Evolutionary conservation across 2,329 filamentous ascomycete species (phyloP), one percentile per base, ranked within the genome.

Genomic region (Monilinia aucupariae): DNA sequence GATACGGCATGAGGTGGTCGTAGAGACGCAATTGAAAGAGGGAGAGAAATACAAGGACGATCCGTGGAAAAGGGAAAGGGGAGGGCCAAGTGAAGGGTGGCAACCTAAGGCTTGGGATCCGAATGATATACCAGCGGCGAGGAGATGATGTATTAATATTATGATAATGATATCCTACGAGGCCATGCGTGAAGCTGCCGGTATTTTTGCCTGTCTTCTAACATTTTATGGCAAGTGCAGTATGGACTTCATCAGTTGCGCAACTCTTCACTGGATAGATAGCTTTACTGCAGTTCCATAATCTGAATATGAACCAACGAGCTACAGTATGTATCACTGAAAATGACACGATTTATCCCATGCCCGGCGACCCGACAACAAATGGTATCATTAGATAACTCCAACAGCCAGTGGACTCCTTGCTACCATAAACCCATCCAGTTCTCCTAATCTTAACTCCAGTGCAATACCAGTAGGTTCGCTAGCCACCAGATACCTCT

Each of bases 41-140:
- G 66, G 64, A 37, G 65, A 67, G 56, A 65, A 67, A 48, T 61
- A 64, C 37, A 64, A 64, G 49, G 67, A 71, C 12, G 70, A 87
- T 71, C 85, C 86, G 2, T 89, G 86, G 85, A 81, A 81, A 37
- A 79, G 78, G 66, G 78, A 80, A 0, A 78, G 74, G n/a, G 77
- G 77, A n/a, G 80, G 79, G 0, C 83, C 85, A 0, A 79, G 85
- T 61, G 85, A 89, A 72, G 65, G 68, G 41, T 73, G 70, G 69
- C 68, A 73, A 50, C 88, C 88, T 0, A 72, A 82, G 54, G 76
- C 84, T 3, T 62, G 60, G 60, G 34, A 62, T 62, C 60, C 60
- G 17, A 62, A 51, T 58, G 60, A 62, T 50, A 49, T 56, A 25
- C 60, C 60, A 22, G 13, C 25, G 37, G 27, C 60, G 17, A 39